Conservation (phyloP, 116 monocot genomes). For the Dioscorea cayenensis region DNA sequence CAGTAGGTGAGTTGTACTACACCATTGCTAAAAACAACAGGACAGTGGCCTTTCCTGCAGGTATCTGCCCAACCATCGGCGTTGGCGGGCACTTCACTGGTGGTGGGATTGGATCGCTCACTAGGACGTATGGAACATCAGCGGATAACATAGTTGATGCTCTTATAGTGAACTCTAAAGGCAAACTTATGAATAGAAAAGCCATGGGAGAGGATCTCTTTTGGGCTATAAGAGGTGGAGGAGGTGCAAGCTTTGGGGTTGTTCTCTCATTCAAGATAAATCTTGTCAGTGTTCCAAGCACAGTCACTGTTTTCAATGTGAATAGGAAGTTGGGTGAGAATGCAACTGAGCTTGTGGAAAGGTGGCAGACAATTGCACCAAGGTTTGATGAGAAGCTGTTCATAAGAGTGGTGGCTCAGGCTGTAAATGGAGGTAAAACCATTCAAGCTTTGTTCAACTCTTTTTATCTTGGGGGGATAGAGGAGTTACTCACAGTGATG, state of each 20-base stretch:
- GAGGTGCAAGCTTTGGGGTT: constrained; percentile 9
- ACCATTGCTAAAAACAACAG: constrained; percentile 1
- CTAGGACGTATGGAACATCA: constrained; percentile 11
- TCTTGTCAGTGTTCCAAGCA: not conserved
- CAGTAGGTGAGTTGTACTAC: constrained; percentile 21
- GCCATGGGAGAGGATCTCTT: constrained; percentile 41
- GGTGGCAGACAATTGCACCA: constrained; percentile 3
- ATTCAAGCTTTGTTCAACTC: constrained; percentile 13
- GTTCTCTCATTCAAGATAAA: constrained; percentile 9
- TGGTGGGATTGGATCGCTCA: constrained; percentile 22
- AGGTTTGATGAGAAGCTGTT: constrained; percentile 10
- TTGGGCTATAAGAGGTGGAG: constrained; percentile 19
- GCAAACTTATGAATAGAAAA: constrained; percentile 17
- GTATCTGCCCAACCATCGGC: constrained; percentile 24
- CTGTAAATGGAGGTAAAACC: not conserved
- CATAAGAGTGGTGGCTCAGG: not conserved
- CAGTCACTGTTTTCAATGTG: constrained; percentile 2
- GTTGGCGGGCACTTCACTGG: constrained; percentile 28
- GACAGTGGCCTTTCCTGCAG: constrained; percentile 21
- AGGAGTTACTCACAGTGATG: constrained; percentile 6
- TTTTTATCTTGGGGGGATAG: constrained; percentile 13
- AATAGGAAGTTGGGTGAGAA: not conserved
- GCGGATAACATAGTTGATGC: constrained; percentile 27
- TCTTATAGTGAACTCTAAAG: constrained; percentile 8
- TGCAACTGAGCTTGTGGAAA: constrained; percentile 1